Percentiles rank a stretch among this genome's conserved stretches.
Conservation (phyloP, 805 yeast genomes). For the Brettanomyces naardenensis region DNA sequence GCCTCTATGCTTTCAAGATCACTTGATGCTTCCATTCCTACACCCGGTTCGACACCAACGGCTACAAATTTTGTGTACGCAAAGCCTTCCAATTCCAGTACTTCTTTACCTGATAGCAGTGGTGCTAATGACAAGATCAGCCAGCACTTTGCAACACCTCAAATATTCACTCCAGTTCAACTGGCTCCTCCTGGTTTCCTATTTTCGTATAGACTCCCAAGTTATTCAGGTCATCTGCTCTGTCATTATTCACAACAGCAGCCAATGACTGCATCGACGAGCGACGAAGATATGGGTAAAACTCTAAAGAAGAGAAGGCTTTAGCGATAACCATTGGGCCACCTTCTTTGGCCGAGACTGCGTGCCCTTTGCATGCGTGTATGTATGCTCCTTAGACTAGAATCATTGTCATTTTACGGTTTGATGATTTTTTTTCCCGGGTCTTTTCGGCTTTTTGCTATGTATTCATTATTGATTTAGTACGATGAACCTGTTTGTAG, state of each 20-base stretch:
- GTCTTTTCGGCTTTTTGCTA: no score
- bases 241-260: neutral
- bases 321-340: no score
- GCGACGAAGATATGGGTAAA: neutral
- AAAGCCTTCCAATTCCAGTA: neutral
- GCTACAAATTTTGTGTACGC: constrained; percentile 4
- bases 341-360: no score
- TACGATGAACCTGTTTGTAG: no score
- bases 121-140: neutral
- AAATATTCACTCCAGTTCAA: constrained; percentile 16
- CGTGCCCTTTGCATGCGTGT: no score
- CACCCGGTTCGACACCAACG: constrained; percentile 27
- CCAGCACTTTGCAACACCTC: constrained; percentile 9
- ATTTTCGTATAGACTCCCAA: neutral
- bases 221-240: neutral
- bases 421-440: no score
- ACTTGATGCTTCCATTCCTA: constrained; percentile 12
- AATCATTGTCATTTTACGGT: no score
- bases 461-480: no score
- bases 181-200: constrained; percentile 4
- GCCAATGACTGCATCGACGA: neutral
- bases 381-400: no score
- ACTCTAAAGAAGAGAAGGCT: neutral
- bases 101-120: neutral
- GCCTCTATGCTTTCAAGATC: constrained; percentile 4